Base-by-base conservation (phyloP, 805 yeast genomes). In the Ogataea pilisensis region DNA sequence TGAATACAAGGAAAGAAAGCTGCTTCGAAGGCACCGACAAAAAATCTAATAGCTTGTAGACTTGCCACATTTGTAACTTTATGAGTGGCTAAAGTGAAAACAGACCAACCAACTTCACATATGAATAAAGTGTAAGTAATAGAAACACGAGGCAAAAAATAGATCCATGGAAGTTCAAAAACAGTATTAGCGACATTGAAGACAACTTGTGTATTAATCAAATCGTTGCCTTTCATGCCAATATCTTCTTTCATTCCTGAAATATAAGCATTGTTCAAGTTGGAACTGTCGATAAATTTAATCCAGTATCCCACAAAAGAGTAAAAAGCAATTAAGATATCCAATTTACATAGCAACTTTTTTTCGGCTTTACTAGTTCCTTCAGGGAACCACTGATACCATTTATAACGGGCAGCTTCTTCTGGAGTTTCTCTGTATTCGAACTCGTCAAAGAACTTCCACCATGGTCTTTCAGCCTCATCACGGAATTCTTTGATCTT, bases 291-390 rank as follows among this genome's bases (percentile, higher is more conserved):
- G 36, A 83, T 63, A 40, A 78, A 76, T 55, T 82, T 82, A 40
- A 82, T 76, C 84, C 85, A 83, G 58, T 81, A 81, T 1, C 78
- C 78, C 43, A 78, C 59, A 57, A 79, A 73, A 0, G 82, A 68
- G 48, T 77, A 76, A 34, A 70, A 64, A n/a, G 79, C 68, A 37
- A 83, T 61, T 26, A 78, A 54, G 11, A 77, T 45, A 51, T 82
- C 88, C 25, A 81, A 55, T 54, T 82, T 82, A 46, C 66, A 57
- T 13, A 78, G 54, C 28, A 78, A 57, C 21, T 59, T 63, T 35
- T 70, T 67, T 37, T 72, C 77, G 2, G 69, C 76, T 53, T 71
- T 65, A 2, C 82, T 62, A 29, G 72, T 75, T 8, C 49, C 53
- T 37, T 62, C 67, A 20, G 70, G 71, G 47, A 70, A 78, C 84